Conservation (phyloP, 1,284 basidiomycete species). For the Fomes fomentarius region DNA sequence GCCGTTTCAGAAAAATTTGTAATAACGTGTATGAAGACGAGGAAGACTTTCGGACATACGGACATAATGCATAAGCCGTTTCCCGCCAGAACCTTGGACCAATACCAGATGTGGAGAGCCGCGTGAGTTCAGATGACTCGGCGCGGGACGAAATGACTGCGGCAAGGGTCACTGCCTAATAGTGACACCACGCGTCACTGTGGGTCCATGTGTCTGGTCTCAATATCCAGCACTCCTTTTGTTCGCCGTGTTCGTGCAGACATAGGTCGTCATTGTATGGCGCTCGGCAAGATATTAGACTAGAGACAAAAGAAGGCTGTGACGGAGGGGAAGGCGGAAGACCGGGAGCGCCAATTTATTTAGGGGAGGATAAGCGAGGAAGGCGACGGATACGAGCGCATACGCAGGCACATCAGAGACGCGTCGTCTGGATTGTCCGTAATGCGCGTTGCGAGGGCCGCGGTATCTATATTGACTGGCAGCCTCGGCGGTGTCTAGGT, state of each 20-base stretch:
- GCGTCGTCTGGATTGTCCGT: background rate
- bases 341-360: background rate
- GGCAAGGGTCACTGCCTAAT: background rate
- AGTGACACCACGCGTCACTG: background rate
- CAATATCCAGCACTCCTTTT: background rate
- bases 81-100: no score
- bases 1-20: no score
- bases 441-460: slow-evolving; percentile 1
- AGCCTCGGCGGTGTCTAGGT: no score
- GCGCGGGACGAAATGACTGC: background rate
- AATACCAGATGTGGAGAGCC: no score
- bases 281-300: background rate
- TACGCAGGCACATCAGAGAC: background rate
- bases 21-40: no score
- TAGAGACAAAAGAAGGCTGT: background rate
- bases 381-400: background rate
- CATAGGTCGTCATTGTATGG: background rate
- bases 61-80: no score
- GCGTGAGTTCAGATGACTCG: background rate
- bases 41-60: no score
- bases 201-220: background rate
- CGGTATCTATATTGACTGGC: background rate
- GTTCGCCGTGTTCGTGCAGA: background rate
- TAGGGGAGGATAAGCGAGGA: background rate
- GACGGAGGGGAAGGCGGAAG: background rate